phyloP scores from a whole-genome alignment of 768 basidiomycete genomes.

The Serendipita sp. region DNA sequence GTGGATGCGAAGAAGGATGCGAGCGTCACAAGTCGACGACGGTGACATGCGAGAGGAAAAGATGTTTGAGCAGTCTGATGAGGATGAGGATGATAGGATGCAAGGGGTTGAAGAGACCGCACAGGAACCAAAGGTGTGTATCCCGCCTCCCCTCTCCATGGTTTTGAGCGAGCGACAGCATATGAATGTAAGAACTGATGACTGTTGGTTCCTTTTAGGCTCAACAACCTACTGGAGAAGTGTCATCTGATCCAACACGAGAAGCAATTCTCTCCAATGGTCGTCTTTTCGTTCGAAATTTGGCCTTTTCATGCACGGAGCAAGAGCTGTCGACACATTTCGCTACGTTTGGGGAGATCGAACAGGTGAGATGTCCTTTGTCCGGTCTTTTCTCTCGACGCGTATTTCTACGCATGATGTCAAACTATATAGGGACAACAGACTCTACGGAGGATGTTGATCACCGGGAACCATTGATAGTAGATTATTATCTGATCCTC shows the following conservation, averaged over 20 bases:
- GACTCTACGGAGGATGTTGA: slow-evolving; percentile 42
- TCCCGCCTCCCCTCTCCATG: not conserved
- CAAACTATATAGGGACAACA: slow-evolving; percentile 43
- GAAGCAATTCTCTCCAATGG: slow-evolving; percentile 53
- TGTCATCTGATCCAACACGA: slow-evolving; percentile 18
- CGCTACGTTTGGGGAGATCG: slow-evolving; percentile 48
- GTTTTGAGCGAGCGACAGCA: not conserved
- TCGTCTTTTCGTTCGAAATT: slow-evolving; percentile 84
- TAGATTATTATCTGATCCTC: slow-evolving; percentile 34
- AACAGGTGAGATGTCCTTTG: slow-evolving; percentile 42
- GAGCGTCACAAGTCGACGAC: slow-evolving; percentile 20
- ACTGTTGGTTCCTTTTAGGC: not conserved
- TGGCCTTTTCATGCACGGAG: slow-evolving; percentile 73
- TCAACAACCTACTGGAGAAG: not conserved
- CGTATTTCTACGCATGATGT: slow-evolving; percentile 6
- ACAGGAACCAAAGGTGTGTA: slow-evolving; percentile 8
- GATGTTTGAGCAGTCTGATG: slow-evolving; percentile 47
- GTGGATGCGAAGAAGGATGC: slow-evolving; percentile 53
- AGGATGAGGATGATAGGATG: slow-evolving; percentile 24
- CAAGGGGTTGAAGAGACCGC: slow-evolving; percentile 8
- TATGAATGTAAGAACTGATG: not conserved
- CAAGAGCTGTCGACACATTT: slow-evolving; percentile 53
- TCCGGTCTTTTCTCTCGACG: not conserved
- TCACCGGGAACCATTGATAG: slow-evolving; percentile 41
- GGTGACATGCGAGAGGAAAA: slow-evolving; percentile 21